Base-by-base conservation (phyloP, 306 rosid species). In the Casuarina equisetifolia region DNA sequence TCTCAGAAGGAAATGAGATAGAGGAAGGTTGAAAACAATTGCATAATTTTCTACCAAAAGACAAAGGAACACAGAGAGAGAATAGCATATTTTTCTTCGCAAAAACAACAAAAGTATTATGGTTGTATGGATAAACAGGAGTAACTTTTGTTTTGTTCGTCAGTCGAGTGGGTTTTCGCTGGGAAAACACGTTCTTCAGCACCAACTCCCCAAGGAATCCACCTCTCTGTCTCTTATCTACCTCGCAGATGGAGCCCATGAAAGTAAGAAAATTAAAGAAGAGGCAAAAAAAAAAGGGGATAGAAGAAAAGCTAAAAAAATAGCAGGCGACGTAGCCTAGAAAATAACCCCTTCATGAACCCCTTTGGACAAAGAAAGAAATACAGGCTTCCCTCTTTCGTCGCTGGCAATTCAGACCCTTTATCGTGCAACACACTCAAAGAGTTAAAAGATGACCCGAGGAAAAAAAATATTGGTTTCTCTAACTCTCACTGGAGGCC, bases 211-310 rank as follows among this genome's bases (percentile, higher is more conserved):
- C 32, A 25, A 25, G 32, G 32, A 25, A 25, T 25, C 32, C 32
- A 25, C 32, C 32, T 25, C 32, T 25, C 32, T 25, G 32, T 25
- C 32, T 25, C 32, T 25, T 25, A 25, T 42, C 63, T 71, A 46
- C 86, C 86, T 84, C 88, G 86, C 90, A 79, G 81, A 72, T 82
- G 76, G 90, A 80, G 82, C 51, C 88, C 88, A 55, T 76, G 80
- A 86, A 84, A 81, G 82, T 49, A 81, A 72, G 68, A 68, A 74
- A 62, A 84, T 25, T 76, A 77, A 82, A 84, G 80, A 85, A 82
- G 32, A 70, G 80, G 74, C 77, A 77, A 72, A 77, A 80, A 72
- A 25, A 25, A 25, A 25, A 25, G 64, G 69, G 76, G 69, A 84
- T 0, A 78, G 75, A 82, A 84, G 80, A 85, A 82, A 82, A 70